These are phyloP conservation scores for apple (Malus domestica) DNA, from an alignment of 306 rosid species.

Conservation along the genomic window ASM211411v1 NC_041798.1:32570501-32571000, in stretches of 20 bases:
- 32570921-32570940: conserved; percentile 21
- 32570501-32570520: not conserved
- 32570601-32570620: conserved; percentile 33
- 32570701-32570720: conserved; percentile 17
- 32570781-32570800: conserved; percentile 55
- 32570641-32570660: conserved; percentile 25
- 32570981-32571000: conserved; percentile 65
- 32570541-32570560: not conserved
- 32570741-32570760: conserved; percentile 57
- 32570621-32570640: conserved; percentile 3
- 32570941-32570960: conserved; percentile 51
- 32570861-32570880: conserved; percentile 68
- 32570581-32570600: conserved; percentile 16
- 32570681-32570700: conserved; percentile 6
- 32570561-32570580: not conserved
- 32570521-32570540: not conserved
- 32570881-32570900: conserved; percentile 60
- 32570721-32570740: conserved; percentile 38
- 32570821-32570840: conserved; percentile 41
- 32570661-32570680: conserved; percentile 5
- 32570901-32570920: conserved; percentile 16
- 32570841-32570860: conserved; percentile 40
- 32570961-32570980: conserved; percentile 49
- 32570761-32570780: conserved; percentile 68
- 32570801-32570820: conserved; percentile 48